Evolutionary conservation across 1,284 basidiomycete species (phyloP).

Genomic region (Cryptococcus neoformans): DNA sequence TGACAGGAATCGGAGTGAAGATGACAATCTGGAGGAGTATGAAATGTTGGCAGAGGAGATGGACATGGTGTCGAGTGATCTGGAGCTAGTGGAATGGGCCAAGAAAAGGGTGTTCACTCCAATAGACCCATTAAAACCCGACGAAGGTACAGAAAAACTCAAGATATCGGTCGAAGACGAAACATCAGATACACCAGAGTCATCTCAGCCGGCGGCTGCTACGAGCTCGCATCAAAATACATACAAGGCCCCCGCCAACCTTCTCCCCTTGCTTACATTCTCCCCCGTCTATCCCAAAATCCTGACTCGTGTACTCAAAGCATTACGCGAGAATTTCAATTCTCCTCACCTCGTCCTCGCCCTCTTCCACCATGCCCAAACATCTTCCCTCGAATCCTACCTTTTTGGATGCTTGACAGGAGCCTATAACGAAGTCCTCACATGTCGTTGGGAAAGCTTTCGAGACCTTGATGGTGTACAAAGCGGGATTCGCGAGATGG

Average conservation of each 20-base stretch:
- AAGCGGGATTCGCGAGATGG: conserved; percentile 74
- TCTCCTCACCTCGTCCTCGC: conserved; percentile 79
- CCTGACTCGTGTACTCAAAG: conserved; percentile 67
- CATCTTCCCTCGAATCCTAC: conserved; percentile 69
- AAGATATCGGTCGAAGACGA: too few species aligned
- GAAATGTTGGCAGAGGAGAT: conserved; percentile 74
- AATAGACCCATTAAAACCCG: too few species aligned
- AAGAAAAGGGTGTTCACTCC: conserved; percentile 60
- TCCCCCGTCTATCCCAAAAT: conserved; percentile 63
- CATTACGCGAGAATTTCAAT: conserved; percentile 68
- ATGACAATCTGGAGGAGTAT: conserved; percentile 44
- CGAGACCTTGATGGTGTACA: conserved; percentile 70
- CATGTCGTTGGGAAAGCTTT: conserved; percentile 75
- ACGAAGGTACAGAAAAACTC: too few species aligned
- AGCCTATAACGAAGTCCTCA: conserved; percentile 79
- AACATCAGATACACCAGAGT: too few species aligned
- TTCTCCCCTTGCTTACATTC: conserved; percentile 28
- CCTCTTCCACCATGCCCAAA: conserved; percentile 72
- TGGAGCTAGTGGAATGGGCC: conserved; percentile 73
- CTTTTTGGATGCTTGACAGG: conserved; percentile 80
- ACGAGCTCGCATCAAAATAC: too few species aligned
- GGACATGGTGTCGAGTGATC: conserved; percentile 64
- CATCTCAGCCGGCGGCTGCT: too few species aligned
- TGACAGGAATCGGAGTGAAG: conserved; percentile 18
- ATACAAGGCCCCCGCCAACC: neutral